Base-by-base conservation (phyloP, 176 grass and related monocot genomes). In the Hsuehochloa calcarea region DNA sequence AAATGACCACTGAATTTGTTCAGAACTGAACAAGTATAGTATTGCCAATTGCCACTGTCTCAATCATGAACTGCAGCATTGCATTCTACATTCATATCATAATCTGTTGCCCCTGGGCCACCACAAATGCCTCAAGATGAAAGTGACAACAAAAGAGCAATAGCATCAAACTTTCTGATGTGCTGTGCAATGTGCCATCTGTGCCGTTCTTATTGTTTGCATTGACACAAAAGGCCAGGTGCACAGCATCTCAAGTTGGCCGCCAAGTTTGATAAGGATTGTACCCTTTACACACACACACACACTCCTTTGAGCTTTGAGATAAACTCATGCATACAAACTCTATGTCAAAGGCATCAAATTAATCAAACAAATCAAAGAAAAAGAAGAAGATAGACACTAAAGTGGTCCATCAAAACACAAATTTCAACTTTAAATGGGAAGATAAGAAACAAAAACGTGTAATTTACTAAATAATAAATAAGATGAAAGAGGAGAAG, bases 261-360 rank as follows among this genome's bases (percentile, higher is more conserved):
- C 67, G 79, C 88, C 88, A 78, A 65, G 81, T 73, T 65, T 78
- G 84, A 82, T 81, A 86, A 72, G n/a, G 84, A 90, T 72, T 73
- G 58, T 56, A n/a, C 46, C 10, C 47, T 67, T 15, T 59, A 75
- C 78, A 87, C 60, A 72, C 51, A 52, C 50, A 52, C 50, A 19
- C 17, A 7, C 12, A 4, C 4, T 6, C 1, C 1, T 77, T 25
- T 71, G 6, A 86, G 46, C 9, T 54, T 13, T 71, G 8, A 54
- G 54, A 34, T 85, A 77, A 65, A 26, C 64, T 77, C 31, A 17
- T 54, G 8, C 78, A 39, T n/a, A 38, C 19, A 86, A 38, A 70
- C 64, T 75, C 56, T 56, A 44, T 65, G 11, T 5, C 8, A 59
- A 11, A 70, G 64, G 46, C 16, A 63, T n/a, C n/a, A 71, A 78